Conservation (phyloP, 768 basidiomycete species). For the Tricholoma flavovirens region DNA sequence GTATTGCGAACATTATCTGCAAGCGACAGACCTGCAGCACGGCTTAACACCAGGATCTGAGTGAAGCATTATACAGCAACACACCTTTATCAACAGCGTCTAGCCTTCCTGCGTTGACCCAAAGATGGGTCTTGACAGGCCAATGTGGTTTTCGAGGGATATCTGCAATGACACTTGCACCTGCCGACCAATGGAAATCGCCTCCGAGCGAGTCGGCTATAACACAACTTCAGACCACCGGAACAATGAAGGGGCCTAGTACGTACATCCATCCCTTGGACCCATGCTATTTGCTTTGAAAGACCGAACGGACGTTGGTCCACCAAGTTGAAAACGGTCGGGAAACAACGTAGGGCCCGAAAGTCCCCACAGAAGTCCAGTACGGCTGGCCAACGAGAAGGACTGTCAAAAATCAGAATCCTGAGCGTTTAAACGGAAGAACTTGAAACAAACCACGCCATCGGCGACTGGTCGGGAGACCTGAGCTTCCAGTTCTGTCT, state of each 20-base stretch:
- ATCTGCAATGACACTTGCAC: conserved; percentile 69
- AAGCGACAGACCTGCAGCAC: conserved; percentile 29
- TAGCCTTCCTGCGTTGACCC: conserved; percentile 73
- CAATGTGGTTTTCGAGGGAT: conserved; percentile 70
- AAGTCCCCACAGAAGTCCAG: conserved; percentile 68
- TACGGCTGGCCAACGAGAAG: conserved; percentile 64
- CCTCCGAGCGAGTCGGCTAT: conserved; percentile 83
- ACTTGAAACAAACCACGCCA: conserved; percentile 47
- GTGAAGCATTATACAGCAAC: background rate
- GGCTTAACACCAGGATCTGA: conserved; percentile 1
- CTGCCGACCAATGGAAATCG: conserved; percentile 74
- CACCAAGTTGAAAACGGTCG: conserved; percentile 92
- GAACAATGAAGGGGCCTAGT: background rate
- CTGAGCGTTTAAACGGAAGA: background rate
- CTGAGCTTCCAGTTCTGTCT: conserved; percentile 62
- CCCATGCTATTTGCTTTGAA: conserved; percentile 78
- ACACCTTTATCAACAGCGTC: conserved; percentile 55
- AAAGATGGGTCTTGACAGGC: conserved; percentile 79
- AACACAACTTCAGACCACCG: background rate
- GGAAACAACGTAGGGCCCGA: conserved; percentile 50
- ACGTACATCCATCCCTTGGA: conserved; percentile 64
- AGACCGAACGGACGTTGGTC: conserved; percentile 77
- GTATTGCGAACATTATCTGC: conserved; percentile 33
- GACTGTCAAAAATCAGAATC: conserved; percentile 39
- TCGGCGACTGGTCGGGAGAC: conserved; percentile 51